Percentiles rank a stretch among this genome's conserved stretches.
These are phyloP conservation scores for Megacollybia marginata DNA, from an alignment of 768 basidiomycete genomes.

Conservation along the genomic window DNA sequence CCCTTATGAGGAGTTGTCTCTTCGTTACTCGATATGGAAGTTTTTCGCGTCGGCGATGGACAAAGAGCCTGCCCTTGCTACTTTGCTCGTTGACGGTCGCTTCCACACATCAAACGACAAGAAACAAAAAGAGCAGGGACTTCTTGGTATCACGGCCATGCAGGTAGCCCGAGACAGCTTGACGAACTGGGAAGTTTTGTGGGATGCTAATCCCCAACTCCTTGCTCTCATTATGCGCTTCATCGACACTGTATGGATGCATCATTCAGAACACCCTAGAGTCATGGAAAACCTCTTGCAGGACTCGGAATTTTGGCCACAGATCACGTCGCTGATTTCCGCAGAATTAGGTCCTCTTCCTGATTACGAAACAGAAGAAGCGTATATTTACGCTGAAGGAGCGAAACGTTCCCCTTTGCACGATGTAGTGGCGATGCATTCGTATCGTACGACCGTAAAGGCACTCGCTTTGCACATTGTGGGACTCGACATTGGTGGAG, in stretches of 20 bases:
- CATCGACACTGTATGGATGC: constrained; percentile 73
- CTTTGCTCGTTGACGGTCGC: constrained; percentile 70
- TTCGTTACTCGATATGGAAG: constrained; percentile 76
- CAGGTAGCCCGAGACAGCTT: constrained; percentile 62
- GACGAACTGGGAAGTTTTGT: constrained; percentile 62
- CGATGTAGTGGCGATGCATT: constrained; percentile 52
- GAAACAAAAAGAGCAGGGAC: constrained; percentile 33
- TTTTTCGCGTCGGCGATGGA: constrained; percentile 77
- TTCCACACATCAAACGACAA: constrained; percentile 42
- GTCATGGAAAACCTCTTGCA: constrained; percentile 49
- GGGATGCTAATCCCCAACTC: constrained; percentile 72
- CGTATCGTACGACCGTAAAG: constrained; percentile 66
- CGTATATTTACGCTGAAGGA: constrained; percentile 42
- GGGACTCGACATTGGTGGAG: constrained; percentile 65
- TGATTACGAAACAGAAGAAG: constrained; percentile 45
- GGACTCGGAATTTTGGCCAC: constrained; percentile 61
- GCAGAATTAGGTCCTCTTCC: constrained; percentile 72
- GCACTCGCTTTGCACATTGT: constrained; percentile 70
- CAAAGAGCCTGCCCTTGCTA: constrained; percentile 79
- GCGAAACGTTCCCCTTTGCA: constrained; percentile 47
- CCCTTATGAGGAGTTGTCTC: constrained; percentile 68
- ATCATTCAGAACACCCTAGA: constrained; percentile 64
- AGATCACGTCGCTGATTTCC: constrained; percentile 53
- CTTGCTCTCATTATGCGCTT: constrained; percentile 71
- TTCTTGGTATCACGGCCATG: constrained; percentile 46